Base-by-base conservation (phyloP, 1,284 basidiomycete species). In the Pseudozyma sp. region DNA sequence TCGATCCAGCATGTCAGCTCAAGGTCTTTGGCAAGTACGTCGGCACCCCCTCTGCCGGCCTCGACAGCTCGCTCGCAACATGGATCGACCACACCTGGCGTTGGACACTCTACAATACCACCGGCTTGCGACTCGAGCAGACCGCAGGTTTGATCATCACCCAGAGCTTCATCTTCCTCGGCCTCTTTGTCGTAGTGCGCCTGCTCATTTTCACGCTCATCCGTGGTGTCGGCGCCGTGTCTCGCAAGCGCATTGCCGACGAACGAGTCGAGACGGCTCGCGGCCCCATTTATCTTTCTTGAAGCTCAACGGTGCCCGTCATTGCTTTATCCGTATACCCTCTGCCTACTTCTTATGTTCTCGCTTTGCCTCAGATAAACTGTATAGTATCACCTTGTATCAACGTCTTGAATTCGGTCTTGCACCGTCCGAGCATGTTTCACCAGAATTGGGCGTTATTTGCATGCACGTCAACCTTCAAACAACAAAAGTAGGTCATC, bases 1-100 rank as follows among this genome's bases (percentile, higher is more conserved):
- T 83, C 46, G 70, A 77, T n/a, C 45, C 67, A 7, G 81, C 77
- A n/a, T 83, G 82, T 54, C 68, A 75, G 51, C 61, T 71, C 45
- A 75, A 75, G 53, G 77, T 80, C 37, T 79, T 82, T 61, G 81
- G 79, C 43, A 70, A 67, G 44, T 82, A 79, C 59, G 49, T 80
- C 31, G 81, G 81, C 24, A 79, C 72, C 5, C 71, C 79, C 3
- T 58, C 56, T 0, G 49, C 65, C 0, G 42, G 52, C 2, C 54
- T 68, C 9, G 48, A 67, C 46, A 53, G 48, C 40, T 33, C 75
- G 17, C 37, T 65, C 4, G 59, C 63, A 11, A 42, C 29, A 16
- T 55, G 50, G 44, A 50, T 76, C 16, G 55, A 72, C 17, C 66
- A 54, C 52, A 49, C 51, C 7, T 77, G 69, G 74, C 56, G 74